A percentile compares a stretch with the other conserved stretches of the same genome.
Conservation (phyloP, 306 rosid species). For the Alnus rubra region DNA sequence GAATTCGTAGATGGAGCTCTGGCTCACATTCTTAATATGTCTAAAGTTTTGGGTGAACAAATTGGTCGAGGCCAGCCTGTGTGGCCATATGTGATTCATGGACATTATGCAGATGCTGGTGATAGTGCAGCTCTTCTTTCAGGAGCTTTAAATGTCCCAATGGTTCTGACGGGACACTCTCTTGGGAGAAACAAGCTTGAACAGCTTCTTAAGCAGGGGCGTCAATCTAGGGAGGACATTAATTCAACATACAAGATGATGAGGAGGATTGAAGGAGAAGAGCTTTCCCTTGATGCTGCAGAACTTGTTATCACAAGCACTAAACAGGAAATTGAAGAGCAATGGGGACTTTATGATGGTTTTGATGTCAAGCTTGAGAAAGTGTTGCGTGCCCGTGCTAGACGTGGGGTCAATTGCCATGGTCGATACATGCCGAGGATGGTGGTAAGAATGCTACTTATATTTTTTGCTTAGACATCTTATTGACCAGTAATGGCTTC, state of each 20-base stretch:
- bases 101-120: conserved; percentile 94
- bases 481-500: background rate
- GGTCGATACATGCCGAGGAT: conserved; percentile 94
- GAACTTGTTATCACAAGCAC: conserved; percentile 95
- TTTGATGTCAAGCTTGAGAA: conserved; percentile 90
- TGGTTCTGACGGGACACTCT: conserved; percentile 90
- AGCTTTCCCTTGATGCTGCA: conserved; percentile 85
- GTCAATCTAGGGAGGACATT: conserved; percentile 88
- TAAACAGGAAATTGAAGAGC: conserved; percentile 85
- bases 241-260: conserved; percentile 81
- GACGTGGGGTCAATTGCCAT: conserved; percentile 80
- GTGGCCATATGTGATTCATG: conserved; percentile 94
- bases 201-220: conserved; percentile 88
- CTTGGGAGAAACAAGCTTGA: conserved; percentile 93
- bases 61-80: conserved; percentile 78
- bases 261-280: conserved; percentile 94
- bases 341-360: conserved; percentile 95
- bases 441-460: conserved; percentile 58
- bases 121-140: conserved; percentile 92
- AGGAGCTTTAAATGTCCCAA: conserved; percentile 88
- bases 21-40: conserved; percentile 87
- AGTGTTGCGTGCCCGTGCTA: conserved; percentile 81
- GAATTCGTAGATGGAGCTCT: conserved; percentile 94
- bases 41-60: conserved; percentile 87
- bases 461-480: background rate